phyloP scores from a whole-genome alignment of 208 protist genomes.

The Jaenimonas drosophilae region DNA sequence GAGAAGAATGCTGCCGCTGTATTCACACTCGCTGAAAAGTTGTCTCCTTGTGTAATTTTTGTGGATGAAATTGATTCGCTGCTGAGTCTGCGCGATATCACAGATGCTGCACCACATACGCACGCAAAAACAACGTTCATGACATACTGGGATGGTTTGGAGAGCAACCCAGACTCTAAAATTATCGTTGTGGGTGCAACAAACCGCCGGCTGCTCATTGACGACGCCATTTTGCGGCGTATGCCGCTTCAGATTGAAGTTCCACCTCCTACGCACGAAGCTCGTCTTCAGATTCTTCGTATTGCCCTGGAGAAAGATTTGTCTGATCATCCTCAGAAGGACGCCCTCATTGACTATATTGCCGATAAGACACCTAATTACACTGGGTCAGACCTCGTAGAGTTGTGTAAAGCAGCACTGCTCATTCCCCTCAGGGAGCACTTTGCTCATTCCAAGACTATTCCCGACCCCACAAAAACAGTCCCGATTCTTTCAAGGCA shows the following conservation, averaged over 20 bases:
- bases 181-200: conserved; percentile 88
- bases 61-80: conserved; percentile 90
- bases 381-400: conserved; percentile 89
- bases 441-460: too few species aligned
- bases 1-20: conserved; percentile 93
- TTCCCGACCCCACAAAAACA: too few species aligned
- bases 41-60: conserved; percentile 85
- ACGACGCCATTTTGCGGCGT: conserved; percentile 86
- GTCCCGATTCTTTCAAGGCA: too few species aligned
- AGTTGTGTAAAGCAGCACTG: conserved; percentile 87
- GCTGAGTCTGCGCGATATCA: conserved; percentile 63
- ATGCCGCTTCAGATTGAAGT: conserved; percentile 84
- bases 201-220: conserved; percentile 84
- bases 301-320: conserved; percentile 67
- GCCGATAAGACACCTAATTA: conserved; percentile 73
- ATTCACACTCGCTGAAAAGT: conserved; percentile 77
- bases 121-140: conserved; percentile 90
- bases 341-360: conserved; percentile 57
- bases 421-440: conserved; percentile 65
- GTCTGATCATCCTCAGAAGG: conserved; percentile 25
- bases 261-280: conserved; percentile 36
- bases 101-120: conserved; percentile 50
- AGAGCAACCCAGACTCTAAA: conserved; percentile 17
- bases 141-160: conserved; percentile 86
- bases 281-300: conserved; percentile 62